Evolutionary conservation across 2,329 filamentous ascomycete species (phyloP).

Genomic region (Nemania diffusa): DNA sequence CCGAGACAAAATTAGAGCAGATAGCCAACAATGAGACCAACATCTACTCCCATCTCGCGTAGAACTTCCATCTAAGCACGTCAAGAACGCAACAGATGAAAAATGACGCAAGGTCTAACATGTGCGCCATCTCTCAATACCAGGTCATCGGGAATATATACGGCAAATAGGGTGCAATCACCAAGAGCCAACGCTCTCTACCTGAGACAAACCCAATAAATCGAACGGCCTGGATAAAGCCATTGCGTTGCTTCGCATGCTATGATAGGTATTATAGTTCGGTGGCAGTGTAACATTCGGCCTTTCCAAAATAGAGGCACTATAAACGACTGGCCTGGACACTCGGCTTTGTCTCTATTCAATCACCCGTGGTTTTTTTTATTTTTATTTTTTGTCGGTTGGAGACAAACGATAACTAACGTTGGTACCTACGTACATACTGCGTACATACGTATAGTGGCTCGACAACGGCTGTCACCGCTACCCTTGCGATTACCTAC

Average conservation of each 20-base stretch:
- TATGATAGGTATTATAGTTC: constrained; percentile 29
- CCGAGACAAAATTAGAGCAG: constrained; percentile 6
- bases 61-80: constrained; percentile 3
- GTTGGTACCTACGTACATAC: no score
- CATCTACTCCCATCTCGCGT: neutral
- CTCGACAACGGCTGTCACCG: constrained; percentile 20
- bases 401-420: no score
- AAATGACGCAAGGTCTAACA: constrained; percentile 29
- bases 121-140: constrained; percentile 20
- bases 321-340: neutral
- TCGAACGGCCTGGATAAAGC: constrained; percentile 27
- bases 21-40: neutral
- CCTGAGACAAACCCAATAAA: constrained; percentile 27
- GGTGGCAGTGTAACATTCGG: constrained; percentile 27
- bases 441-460: no score
- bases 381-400: no score
- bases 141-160: constrained; percentile 30
- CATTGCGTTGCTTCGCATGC: constrained; percentile 17
- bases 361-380: no score
- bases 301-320: constrained; percentile 19
- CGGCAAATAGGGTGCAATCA: constrained; percentile 2
- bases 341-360: neutral
- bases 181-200: constrained; percentile 6
- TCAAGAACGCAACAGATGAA: neutral
- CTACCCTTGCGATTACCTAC: constrained; percentile 8